A percentile compares a stretch with the other conserved stretches of the same genome.
These are phyloP conservation scores for Pisolithus thermaeus DNA, from an alignment of 1,284 basidiomycete genomes.

Conservation along the genomic window DNA sequence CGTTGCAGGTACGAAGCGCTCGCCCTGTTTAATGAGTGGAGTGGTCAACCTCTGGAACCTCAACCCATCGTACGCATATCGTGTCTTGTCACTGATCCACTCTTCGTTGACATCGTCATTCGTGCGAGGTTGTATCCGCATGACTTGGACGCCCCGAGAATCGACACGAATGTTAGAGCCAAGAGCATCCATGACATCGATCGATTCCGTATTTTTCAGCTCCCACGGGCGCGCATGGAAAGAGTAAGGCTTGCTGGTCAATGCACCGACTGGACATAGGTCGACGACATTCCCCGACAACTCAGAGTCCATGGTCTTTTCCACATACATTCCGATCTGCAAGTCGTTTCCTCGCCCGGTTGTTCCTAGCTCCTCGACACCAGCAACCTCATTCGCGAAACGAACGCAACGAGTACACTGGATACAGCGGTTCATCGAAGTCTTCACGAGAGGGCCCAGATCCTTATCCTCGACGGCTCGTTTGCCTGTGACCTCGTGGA, in stretches of 20 bases:
- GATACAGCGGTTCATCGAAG: conserved; percentile 99
- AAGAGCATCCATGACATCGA: conserved; percentile 98
- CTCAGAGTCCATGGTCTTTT: conserved; percentile 97
- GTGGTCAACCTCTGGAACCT: conserved; percentile 94
- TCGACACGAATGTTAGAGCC: conserved; percentile 98
- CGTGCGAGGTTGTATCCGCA: conserved; percentile 93
- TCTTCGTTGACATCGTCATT: conserved; percentile 99
- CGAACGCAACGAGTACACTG: conserved; percentile 99
- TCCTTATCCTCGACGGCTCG: conserved; percentile 99
- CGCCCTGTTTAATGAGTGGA: conserved; percentile 87
- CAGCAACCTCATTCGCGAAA: conserved; percentile 98
- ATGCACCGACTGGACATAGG: conserved; percentile 94
- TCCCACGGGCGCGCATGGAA: conserved; percentile 99
- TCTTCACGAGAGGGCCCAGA: conserved; percentile 96
- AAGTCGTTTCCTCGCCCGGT: conserved; percentile 97
- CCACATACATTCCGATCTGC: conserved; percentile 98
- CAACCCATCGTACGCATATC: conserved; percentile 94
- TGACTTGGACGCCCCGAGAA: conserved; percentile 93
- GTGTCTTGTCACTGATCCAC: conserved; percentile 99
- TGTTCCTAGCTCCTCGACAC: conserved; percentile 95
- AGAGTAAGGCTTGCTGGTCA: conserved; percentile 97
- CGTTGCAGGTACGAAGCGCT: conserved; percentile 85
- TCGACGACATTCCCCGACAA: conserved; percentile 97
- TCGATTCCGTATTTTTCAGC: conserved; percentile 95
- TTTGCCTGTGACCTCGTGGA: conserved; percentile 98